These are phyloP conservation scores for Forsythia suspensa DNA, from an alignment of 257 asterid genomes.

Conservation along the genomic window DNA sequence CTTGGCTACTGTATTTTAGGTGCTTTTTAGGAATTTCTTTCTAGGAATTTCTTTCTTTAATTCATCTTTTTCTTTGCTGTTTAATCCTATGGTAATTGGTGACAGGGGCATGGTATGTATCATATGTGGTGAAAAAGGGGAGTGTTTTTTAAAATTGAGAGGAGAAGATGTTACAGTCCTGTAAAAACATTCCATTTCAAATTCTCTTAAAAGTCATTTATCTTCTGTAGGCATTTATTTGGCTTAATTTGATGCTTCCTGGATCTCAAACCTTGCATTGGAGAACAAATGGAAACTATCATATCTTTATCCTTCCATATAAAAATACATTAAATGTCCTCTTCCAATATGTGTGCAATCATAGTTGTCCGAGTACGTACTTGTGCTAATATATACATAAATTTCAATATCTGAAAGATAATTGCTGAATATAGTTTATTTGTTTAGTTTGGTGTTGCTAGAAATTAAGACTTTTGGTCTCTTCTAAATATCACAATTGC, in stretches of 20 bases:
- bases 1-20: not conserved
- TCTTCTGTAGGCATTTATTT: not conserved
- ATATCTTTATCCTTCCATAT: not conserved
- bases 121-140: not conserved
- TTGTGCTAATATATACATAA: not conserved
- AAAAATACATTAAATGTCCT: not conserved
- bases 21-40: not conserved
- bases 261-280: not conserved
- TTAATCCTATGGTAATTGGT: not conserved
- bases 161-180: not conserved
- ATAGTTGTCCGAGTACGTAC: not conserved
- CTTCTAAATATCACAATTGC: conserved; percentile 2
- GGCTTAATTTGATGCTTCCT: not conserved
- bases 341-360: not conserved
- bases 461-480: conserved; percentile 14
- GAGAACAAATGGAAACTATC: not conserved
- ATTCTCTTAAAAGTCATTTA: conserved; percentile 2
- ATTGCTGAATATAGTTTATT: not conserved
- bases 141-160: conserved; percentile 9
- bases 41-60: not conserved
- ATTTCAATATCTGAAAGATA: not conserved
- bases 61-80: not conserved
- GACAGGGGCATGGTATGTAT: not conserved
- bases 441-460: not conserved
- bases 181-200: not conserved